Conservation (phyloP, 805 yeast species). For the Diddensiella santjacobensis region DNA sequence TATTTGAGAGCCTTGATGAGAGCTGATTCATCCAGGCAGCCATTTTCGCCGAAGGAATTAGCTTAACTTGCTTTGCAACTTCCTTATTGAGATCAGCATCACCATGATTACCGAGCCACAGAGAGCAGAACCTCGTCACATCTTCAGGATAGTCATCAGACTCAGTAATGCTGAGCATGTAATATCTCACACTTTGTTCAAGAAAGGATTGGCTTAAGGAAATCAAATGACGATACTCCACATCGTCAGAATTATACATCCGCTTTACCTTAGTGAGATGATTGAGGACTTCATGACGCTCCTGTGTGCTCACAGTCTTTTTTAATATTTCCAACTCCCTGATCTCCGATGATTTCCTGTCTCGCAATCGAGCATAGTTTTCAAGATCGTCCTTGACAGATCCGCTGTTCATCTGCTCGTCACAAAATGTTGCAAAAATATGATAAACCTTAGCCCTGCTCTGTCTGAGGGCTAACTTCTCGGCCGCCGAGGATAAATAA, state of each 20-base stretch:
- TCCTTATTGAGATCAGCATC: constrained; percentile 42
- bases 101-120: constrained; percentile 69
- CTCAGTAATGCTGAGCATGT: constrained; percentile 50
- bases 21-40: constrained; percentile 82
- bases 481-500: not conserved
- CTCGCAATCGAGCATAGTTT: constrained; percentile 36
- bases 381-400: constrained; percentile 43
- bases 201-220: constrained; percentile 43
- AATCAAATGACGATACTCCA: constrained; percentile 41
- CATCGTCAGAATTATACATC: constrained; percentile 46
- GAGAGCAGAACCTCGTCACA: constrained; percentile 71
- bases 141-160: constrained; percentile 47
- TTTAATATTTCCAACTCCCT: constrained; percentile 50
- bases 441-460: constrained; percentile 48
- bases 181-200: constrained; percentile 54
- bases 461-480: constrained; percentile 19
- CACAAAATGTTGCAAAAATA: constrained; percentile 70
- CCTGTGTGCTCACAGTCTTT: constrained; percentile 26
- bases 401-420: constrained; percentile 51
- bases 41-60: constrained; percentile 57
- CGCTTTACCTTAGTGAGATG: constrained; percentile 27
- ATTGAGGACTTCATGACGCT: not conserved
- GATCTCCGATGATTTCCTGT: constrained; percentile 37
- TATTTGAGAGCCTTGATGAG: constrained; percentile 57
- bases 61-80: constrained; percentile 38